A percentile compares a stretch with the other conserved stretches of the same genome.
phyloP scores from a whole-genome alignment of 2,329 filamentous ascomycete species.

The Penicillium sclerotigenum region DNA sequence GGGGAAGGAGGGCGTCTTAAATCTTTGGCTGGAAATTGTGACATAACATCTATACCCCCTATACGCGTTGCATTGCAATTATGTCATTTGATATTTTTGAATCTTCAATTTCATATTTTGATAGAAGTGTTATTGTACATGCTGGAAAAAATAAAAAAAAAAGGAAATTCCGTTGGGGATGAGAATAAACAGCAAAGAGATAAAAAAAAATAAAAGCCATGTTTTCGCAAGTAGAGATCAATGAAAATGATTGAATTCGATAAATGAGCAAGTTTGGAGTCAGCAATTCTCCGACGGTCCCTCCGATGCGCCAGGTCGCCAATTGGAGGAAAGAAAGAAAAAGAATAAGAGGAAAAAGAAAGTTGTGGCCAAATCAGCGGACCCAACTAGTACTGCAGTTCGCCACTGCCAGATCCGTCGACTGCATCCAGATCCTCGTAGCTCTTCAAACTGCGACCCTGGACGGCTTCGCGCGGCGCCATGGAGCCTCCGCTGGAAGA shows the following conservation, averaged over 20 bases:
- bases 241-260: constrained; percentile 1
- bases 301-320: constrained; percentile 17
- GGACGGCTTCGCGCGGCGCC: constrained; percentile 85
- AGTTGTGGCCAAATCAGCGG: background rate
- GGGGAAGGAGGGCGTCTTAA: background rate
- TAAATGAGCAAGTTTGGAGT: constrained; percentile 9
- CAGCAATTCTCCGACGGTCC: constrained; percentile 12
- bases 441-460: constrained; percentile 88
- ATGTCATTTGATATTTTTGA: background rate
- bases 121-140: constrained; percentile 20
- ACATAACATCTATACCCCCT: background rate
- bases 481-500: constrained; percentile 67
- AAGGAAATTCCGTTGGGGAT: background rate
- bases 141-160: constrained; percentile 5
- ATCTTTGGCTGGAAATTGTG: background rate
- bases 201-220: background rate
- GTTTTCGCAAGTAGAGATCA: background rate
- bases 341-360: background rate
- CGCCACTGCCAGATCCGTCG: constrained; percentile 68
- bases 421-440: constrained; percentile 96
- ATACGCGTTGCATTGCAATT: background rate
- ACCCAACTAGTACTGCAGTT: constrained; percentile 74
- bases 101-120: constrained; percentile 10
- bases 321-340: background rate
- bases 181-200: background rate